Conservation (phyloP, 257 asterid species). For the Solanum virginianum region DNA sequence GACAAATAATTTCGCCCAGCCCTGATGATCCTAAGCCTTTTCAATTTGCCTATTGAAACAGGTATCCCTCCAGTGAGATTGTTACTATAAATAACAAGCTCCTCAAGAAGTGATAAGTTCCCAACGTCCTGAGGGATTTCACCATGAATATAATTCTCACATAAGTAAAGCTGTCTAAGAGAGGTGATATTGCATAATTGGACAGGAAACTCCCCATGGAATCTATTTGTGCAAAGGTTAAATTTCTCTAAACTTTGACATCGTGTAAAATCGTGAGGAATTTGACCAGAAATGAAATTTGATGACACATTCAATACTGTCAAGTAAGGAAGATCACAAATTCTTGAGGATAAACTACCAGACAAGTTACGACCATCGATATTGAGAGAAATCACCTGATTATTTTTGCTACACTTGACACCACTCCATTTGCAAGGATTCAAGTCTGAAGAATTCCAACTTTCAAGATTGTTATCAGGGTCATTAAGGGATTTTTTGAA, state of each 20-base stretch:
- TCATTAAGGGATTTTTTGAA: constrained; percentile 44
- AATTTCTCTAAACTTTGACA: constrained; percentile 36
- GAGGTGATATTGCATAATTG: constrained; percentile 34
- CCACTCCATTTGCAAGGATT: constrained; percentile 79
- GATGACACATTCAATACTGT: constrained; percentile 36
- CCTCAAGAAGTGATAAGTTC: constrained; percentile 43
- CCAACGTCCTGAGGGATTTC: constrained; percentile 50
- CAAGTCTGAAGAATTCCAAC: constrained; percentile 43
- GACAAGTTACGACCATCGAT: constrained; percentile 48
- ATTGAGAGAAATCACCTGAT: constrained; percentile 33
- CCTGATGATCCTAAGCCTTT: constrained; percentile 45
- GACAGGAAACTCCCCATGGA: constrained; percentile 42
- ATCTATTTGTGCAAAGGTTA: constrained; percentile 74
- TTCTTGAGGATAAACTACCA: constrained; percentile 50
- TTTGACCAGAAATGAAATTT: constrained; percentile 59
- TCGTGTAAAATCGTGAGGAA: constrained; percentile 33
- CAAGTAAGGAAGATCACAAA: constrained; percentile 49
- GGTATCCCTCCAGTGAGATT: constrained; percentile 68
- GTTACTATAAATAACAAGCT: constrained; percentile 72
- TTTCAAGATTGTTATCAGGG: constrained; percentile 40
- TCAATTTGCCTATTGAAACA: constrained; percentile 39
- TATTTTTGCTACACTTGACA: constrained; percentile 24
- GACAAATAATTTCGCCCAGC: constrained; percentile 57
- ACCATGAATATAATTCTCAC: constrained; percentile 71
- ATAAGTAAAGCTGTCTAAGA: constrained; percentile 50